Evolutionary conservation across 257 asterid species (phyloP).

Genomic region (Euphrasia confusa): DNA sequence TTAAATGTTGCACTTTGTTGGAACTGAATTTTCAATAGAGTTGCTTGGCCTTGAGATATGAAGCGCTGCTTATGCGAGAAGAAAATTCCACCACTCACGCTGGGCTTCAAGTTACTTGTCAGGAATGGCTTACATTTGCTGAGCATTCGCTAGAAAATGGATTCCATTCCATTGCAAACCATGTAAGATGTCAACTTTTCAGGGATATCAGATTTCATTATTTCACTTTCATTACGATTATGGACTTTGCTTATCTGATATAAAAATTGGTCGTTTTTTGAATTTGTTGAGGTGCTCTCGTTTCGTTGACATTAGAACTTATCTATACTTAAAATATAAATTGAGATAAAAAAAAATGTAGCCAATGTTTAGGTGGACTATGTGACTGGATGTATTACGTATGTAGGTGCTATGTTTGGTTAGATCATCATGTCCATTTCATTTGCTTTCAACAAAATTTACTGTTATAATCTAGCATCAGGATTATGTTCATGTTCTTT

Average conservation of each 20-base stretch:
- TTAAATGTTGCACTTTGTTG: background rate
- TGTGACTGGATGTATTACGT: background rate
- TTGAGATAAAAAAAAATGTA: slow-evolving; percentile 1
- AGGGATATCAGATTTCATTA: background rate
- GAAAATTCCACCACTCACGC: slow-evolving; percentile 40
- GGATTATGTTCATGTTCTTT: slow-evolving; percentile 5
- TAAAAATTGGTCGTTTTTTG: too few species aligned
- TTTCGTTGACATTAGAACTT: slow-evolving; percentile 9
- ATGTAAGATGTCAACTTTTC: slow-evolving; percentile 38
- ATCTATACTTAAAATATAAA: background rate
- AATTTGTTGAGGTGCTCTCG: slow-evolving; percentile 13
- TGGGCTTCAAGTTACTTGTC: slow-evolving; percentile 50
- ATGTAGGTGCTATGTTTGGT: slow-evolving; percentile 13
- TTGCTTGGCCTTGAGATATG: slow-evolving; percentile 88
- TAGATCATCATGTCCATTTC: slow-evolving; percentile 2
- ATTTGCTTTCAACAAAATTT: background rate
- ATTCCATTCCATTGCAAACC: slow-evolving; percentile 54
- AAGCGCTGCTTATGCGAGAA: slow-evolving; percentile 79
- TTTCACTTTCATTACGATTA: slow-evolving; percentile 11
- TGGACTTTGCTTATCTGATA: slow-evolving; percentile 24
- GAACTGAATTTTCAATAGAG: slow-evolving; percentile 36
- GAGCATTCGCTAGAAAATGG: slow-evolving; percentile 64
- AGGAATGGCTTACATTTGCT: slow-evolving; percentile 71
- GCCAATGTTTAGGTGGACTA: background rate
- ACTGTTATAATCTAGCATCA: background rate